phyloP scores from a whole-genome alignment of 2,329 filamentous ascomycete species.

The Seiridium unicorne region DNA sequence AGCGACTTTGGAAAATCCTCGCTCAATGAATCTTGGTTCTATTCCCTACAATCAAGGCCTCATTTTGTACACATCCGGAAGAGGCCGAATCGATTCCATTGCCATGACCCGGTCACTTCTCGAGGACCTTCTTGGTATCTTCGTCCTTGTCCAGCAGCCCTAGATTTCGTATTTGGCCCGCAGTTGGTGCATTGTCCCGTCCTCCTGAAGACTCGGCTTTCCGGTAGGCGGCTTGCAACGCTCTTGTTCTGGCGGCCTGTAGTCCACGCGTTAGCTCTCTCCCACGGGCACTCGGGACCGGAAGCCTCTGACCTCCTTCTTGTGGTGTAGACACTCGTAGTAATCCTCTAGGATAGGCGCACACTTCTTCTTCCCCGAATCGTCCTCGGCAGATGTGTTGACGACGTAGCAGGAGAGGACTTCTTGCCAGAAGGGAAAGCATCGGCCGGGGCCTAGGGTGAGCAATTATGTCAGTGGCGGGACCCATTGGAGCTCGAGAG shows the following conservation, averaged over 20 bases:
- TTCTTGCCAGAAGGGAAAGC: conserved; percentile 99
- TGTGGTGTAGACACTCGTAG: conserved; percentile 98
- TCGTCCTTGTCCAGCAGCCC: conserved; percentile 83
- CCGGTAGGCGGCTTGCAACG: conserved; percentile 81
- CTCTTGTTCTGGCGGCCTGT: conserved; percentile 74
- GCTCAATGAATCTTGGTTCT: neutral
- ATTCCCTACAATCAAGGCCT: conserved; percentile 16
- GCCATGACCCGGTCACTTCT: conserved; percentile 15
- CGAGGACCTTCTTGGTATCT: conserved; percentile 64
- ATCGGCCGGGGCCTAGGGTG: conserved; percentile 63
- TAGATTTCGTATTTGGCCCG: conserved; percentile 83
- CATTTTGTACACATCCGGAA: conserved; percentile 19
- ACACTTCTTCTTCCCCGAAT: conserved; percentile 85
- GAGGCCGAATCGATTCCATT: conserved; percentile 10
- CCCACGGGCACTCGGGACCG: neutral
- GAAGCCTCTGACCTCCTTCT: conserved; percentile 78
- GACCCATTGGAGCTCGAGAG: conserved; percentile 11
- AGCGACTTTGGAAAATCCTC: too few relatives aligned
- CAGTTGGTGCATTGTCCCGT: conserved; percentile 77
- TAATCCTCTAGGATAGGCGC: conserved; percentile 86
- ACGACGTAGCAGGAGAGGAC: conserved; percentile 97
- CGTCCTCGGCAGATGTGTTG: conserved; percentile 78
- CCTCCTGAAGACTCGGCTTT: conserved; percentile 73
- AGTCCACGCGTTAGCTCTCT: conserved; percentile 12
- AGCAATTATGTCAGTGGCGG: conserved; percentile 16